A percentile compares a stretch with the other conserved stretches of the same genome.
Evolutionary conservation across 148 eudicot genomes (phyloP).

Genomic region (Amaranthus hypochondriacus): DNA sequence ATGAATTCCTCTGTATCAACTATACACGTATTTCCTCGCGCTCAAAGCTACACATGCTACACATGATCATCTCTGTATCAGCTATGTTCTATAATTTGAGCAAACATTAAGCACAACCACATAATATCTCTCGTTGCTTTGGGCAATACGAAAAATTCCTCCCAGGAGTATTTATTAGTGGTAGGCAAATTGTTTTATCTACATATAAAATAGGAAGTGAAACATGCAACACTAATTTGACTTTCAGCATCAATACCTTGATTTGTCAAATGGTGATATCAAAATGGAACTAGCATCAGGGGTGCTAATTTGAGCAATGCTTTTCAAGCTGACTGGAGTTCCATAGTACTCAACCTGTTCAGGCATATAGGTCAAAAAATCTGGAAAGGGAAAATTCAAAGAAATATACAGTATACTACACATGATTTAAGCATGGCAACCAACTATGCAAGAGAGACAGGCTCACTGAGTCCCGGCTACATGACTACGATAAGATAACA

Average conservation of each 20-base stretch:
- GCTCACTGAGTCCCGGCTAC: too few species aligned
- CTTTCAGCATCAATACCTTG: conserved; percentile 51
- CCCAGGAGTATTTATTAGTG: background rate
- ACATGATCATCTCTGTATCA: too few species aligned
- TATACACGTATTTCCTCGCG: too few species aligned
- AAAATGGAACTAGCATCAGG: conserved; percentile 82
- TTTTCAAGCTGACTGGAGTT: conserved; percentile 79
- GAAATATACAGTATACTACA: background rate
- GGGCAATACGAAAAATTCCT: background rate
- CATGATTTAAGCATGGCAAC: background rate
- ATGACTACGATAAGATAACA: background rate
- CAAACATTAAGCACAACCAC: background rate
- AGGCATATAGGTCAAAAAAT: conserved; percentile 8
- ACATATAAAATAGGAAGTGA: conserved; percentile 4
- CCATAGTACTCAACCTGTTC: conserved; percentile 94
- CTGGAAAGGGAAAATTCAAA: conserved; percentile 6
- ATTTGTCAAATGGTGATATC: conserved; percentile 90
- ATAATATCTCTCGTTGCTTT: background rate
- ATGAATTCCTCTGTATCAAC: background rate
- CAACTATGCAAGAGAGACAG: background rate
- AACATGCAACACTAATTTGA: conserved; percentile 9
- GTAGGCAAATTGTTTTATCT: background rate
- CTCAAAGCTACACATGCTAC: too few species aligned
- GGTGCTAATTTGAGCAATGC: conserved; percentile 90
- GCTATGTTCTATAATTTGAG: background rate